A percentile compares a stretch with the other conserved stretches of the same genome.
phyloP scores from a whole-genome alignment of 441 rosid genomes.

The Pelargonium exstipulatum region DNA sequence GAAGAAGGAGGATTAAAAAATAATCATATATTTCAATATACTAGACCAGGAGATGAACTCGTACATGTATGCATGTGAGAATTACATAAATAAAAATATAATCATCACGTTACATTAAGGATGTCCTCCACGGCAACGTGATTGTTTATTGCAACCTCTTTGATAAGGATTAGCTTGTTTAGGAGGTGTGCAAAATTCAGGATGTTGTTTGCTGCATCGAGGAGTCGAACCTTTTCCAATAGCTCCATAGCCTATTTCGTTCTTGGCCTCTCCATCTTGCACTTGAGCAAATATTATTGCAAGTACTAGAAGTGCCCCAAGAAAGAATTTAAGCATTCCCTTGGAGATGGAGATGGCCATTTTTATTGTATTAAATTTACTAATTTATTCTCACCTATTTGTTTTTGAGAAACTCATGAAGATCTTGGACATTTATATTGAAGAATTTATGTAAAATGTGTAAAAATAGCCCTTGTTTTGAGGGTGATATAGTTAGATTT shows the following conservation, averaged over 20 bases:
- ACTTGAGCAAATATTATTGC: not conserved
- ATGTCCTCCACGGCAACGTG: no score
- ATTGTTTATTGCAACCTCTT: not conserved
- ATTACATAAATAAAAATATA: no score
- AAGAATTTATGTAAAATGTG: not conserved
- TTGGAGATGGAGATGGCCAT: not conserved
- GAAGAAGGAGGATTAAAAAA: no score
- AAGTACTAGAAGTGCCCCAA: not conserved
- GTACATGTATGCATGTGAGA: no score
- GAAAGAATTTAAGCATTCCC: not conserved
- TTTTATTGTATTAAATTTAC: no score
- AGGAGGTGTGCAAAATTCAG: not conserved
- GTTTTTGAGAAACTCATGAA: not conserved
- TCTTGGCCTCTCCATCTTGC: not conserved
- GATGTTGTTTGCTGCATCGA: not conserved
- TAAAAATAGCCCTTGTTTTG: not conserved
- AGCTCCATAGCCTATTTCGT: not conserved
- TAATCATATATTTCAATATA: no score
- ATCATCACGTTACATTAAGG: no score
- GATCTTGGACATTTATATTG: not conserved
- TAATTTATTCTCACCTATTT: not conserved
- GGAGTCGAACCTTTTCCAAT: not conserved
- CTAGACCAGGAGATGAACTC: no score
- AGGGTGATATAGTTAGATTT: not conserved
- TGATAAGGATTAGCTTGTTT: not conserved